phyloP scores from a whole-genome alignment of 148 eudicot species.

The Tetragonia tetragonoides region DNA sequence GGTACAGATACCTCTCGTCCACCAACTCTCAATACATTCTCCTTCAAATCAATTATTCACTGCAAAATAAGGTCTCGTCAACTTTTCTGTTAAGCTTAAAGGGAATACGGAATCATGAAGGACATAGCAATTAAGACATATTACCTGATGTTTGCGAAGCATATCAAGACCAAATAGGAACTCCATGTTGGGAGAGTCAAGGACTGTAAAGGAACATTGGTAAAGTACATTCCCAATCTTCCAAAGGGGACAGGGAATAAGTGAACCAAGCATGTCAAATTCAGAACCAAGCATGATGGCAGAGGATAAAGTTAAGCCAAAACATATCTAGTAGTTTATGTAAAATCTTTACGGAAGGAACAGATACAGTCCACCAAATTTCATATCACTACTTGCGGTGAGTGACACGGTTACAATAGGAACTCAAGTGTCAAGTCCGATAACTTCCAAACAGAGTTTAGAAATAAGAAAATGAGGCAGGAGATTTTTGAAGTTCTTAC shows the following conservation, averaged over 20 bases:
- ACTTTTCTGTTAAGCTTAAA: background rate
- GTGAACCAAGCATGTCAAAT: slow-evolving; percentile 24
- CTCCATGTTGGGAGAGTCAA: slow-evolving; percentile 98
- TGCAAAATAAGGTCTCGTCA: slow-evolving; percentile 31
- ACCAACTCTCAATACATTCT: slow-evolving; percentile 87
- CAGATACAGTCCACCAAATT: background rate
- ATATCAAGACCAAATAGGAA: slow-evolving; percentile 96
- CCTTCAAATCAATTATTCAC: slow-evolving; percentile 97
- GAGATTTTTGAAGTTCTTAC: too few species aligned
- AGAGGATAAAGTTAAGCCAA: slow-evolving; percentile 5
- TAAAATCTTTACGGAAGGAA: background rate
- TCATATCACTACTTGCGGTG: background rate
- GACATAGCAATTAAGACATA: background rate
- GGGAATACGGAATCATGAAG: slow-evolving; percentile 1
- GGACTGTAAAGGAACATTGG: slow-evolving; percentile 86
- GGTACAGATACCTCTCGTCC: slow-evolving; percentile 98
- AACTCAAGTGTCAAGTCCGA: background rate
- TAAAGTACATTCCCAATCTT: slow-evolving; percentile 90
- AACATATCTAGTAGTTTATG: background rate
- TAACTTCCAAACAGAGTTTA: background rate
- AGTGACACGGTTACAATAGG: background rate
- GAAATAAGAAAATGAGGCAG: too few species aligned
- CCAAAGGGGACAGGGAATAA: slow-evolving; percentile 25
- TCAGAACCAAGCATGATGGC: slow-evolving; percentile 12
- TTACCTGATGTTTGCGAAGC: slow-evolving; percentile 99